Conservation (phyloP, 139 green algal species). For the Micractinium conductrix region DNA sequence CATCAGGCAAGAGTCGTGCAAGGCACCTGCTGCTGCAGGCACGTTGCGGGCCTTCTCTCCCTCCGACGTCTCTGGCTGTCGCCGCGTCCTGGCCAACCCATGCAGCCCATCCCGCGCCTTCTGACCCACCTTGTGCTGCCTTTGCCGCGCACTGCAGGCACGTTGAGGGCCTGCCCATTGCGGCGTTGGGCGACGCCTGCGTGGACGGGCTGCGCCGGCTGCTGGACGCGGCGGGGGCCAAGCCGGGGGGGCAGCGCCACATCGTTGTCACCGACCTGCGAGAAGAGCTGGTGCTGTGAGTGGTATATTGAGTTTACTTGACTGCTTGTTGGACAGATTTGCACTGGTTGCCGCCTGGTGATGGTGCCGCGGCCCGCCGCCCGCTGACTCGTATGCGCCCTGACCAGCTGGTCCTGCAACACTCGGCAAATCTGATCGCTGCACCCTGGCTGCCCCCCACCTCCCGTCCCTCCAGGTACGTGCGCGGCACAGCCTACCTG, state of each 20-base stretch:
- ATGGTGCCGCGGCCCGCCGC: too few species aligned
- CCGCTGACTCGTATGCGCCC: too few species aligned
- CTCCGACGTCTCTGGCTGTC: background rate
- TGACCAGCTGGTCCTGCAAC: too few species aligned
- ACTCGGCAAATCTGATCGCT: too few species aligned
- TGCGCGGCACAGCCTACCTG: constrained; percentile 81
- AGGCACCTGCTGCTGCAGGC: background rate
- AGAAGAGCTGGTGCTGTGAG: constrained; percentile 87
- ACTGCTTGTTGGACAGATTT: background rate
- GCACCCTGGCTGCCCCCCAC: background rate
- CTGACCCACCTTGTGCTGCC: background rate
- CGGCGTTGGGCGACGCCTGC: constrained; percentile 45
- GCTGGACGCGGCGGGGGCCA: constrained; percentile 64
- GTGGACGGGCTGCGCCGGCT: constrained; percentile 66
- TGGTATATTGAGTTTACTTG: background rate
- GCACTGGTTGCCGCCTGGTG: background rate
- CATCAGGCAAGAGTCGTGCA: constrained; percentile 20
- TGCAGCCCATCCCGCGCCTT: background rate
- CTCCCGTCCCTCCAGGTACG: constrained; percentile 50
- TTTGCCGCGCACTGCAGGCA: constrained; percentile 6
- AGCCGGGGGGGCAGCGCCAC: constrained; percentile 46
- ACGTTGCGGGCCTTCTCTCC: background rate
- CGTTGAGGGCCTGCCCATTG: constrained; percentile 50
- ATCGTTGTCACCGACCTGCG: constrained; percentile 87
- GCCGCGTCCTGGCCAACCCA: background rate